phyloP scores from a whole-genome alignment of 257 asterid species.

The Solanum ossicruentum region DNA sequence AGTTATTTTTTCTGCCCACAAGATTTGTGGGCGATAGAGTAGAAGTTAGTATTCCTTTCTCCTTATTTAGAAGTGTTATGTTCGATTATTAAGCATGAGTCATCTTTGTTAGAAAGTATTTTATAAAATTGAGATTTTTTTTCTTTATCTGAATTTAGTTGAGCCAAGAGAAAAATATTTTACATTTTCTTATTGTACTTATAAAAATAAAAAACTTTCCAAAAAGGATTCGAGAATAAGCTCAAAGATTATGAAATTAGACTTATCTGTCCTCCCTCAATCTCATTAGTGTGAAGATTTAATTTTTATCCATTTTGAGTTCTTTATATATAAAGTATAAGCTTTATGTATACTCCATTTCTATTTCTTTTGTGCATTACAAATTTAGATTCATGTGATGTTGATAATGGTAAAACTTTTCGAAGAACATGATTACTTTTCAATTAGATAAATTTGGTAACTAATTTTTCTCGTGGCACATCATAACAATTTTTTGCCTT shows the following conservation, averaged over 20 bases:
- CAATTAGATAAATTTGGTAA: neutral
- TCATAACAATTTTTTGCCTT: neutral
- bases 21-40: neutral
- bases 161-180: neutral
- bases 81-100: neutral
- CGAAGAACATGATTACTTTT: neutral
- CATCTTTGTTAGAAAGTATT: neutral
- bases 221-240: neutral
- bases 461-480: neutral
- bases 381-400: no score
- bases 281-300: neutral
- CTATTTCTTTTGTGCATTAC: neutral
- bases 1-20: neutral
- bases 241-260: neutral
- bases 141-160: neutral
- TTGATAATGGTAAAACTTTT: neutral
- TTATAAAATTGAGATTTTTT: neutral
- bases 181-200: neutral
- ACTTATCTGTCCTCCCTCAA: neutral
- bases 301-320: neutral
- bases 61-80: neutral
- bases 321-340: neutral
- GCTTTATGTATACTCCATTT: neutral
- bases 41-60: neutral
- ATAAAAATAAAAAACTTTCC: no score